Conservation (phyloP, 164 flowering plant species). For the Stephania cephalantha region DNA sequence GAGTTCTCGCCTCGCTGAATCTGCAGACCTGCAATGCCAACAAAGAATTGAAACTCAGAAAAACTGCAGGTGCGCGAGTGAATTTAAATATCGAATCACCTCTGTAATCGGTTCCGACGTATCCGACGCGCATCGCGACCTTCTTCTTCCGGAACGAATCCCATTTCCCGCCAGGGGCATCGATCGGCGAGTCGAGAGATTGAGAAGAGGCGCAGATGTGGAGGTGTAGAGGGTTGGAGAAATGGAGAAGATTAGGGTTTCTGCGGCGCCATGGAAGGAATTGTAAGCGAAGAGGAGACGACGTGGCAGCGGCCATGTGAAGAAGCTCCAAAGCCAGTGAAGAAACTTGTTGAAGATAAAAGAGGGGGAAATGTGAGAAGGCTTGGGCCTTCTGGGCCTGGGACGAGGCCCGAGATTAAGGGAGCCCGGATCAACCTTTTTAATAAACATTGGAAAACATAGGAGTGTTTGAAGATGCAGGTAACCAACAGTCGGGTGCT, state of each 20-base stretch:
- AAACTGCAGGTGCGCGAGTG: neutral
- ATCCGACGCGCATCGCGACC: conserved; percentile 81
- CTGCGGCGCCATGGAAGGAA: conserved; percentile 4
- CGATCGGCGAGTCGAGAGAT: conserved; percentile 2
- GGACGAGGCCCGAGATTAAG: no score
- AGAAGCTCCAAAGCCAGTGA: neutral
- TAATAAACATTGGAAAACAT: no score
- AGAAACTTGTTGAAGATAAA: neutral
- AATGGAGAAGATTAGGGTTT: neutral
- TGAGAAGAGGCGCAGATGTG: conserved; percentile 9
- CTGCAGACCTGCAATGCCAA: conserved; percentile 52
- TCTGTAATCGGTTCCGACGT: conserved; percentile 71
- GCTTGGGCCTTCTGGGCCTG: no score
- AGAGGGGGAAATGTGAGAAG: neutral
- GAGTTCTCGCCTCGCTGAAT: conserved; percentile 51
- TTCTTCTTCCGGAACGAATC: conserved; percentile 54
- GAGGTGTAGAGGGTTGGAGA: conserved; percentile 9
- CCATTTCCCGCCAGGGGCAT: conserved; percentile 33
- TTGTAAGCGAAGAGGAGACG: neutral
- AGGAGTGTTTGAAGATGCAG: no score
- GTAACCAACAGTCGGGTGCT: no score
- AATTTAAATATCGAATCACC: conserved; percentile 25
- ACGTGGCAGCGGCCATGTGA: neutral
- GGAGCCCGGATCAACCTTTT: no score
- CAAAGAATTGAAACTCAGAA: neutral